Base-by-base conservation (phyloP, 148 eudicot genomes). In the Beta vulgaris region DNA sequence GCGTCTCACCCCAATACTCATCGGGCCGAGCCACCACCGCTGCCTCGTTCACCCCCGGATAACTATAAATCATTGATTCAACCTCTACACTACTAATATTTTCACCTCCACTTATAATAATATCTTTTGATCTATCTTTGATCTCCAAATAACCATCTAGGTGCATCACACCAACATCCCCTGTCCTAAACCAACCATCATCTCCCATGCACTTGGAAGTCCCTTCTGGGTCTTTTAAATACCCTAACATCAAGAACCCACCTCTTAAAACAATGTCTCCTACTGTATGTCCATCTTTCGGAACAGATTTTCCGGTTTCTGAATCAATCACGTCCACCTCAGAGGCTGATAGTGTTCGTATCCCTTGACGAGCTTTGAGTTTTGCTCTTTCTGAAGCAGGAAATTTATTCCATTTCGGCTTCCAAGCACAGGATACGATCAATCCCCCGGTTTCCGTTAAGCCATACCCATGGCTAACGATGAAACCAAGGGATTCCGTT, bases 1-100 rank as follows among this genome's bases (percentile, higher is more conserved):
- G 88, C 5, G 86, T 85, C 86, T 87, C 90, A 0, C 90, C 90
- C 90, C 90, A 87, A 31, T 81, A 75, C 82, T 79, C 77, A 13
- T 87, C 88, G 0, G 90, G 88, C 39, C 82, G 76, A 0, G 86
- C 86, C 70, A 87, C 90, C 11, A 86, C 88, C 4, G 86, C 86
- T 32, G 71, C 88, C 79, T 86, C 88, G 51, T 83, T 78, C 66
- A 86, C 68, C 57, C 71, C 78, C 13, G 81, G 81, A 31, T 80
- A 73, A 0, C 64, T 57, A 25, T 83, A 86, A 23, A 86, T 37
- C 15, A 86, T 76, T 7, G 86, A 57, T 73, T 86, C 88, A 8
- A 86, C 86, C 65, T 86, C 88, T 0, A 86, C 82, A 28, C 88
- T 86, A 19, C 86, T 86, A 8, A 86, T 77, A 67, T 86, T 86